Evolutionary conservation across 1,284 basidiomycete species (phyloP).

Genomic region (Leucoagaricus sp.): DNA sequence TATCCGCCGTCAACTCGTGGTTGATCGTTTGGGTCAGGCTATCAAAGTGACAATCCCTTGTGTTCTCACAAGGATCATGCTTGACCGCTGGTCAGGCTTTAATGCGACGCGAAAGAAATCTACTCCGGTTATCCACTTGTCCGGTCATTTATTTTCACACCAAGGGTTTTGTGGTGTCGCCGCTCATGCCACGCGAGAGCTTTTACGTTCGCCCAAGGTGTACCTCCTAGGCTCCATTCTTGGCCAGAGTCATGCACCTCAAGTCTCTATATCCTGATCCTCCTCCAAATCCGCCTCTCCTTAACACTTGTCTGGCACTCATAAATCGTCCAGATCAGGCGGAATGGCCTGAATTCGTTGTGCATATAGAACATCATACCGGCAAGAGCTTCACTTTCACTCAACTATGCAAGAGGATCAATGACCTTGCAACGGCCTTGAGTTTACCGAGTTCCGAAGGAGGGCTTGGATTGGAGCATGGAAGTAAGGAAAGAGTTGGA

Average conservation of each 20-base stretch:
- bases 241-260: constrained; percentile 34
- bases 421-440: constrained; percentile 58
- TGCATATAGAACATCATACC: constrained; percentile 57
- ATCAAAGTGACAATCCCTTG: neutral
- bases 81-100: neutral
- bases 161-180: neutral
- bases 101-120: too few relatives aligned
- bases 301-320: constrained; percentile 58
- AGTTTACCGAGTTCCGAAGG: constrained; percentile 44
- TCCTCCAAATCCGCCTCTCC: constrained; percentile 36
- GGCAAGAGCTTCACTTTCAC: constrained; percentile 45
- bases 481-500: constrained; percentile 58
- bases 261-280: constrained; percentile 42
- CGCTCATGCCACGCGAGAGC: neutral
- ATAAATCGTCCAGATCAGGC: constrained; percentile 53
- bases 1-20: neutral
- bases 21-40: neutral
- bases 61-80: constrained; percentile 1
- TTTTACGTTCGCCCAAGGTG: neutral
- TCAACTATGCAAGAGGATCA: constrained; percentile 51
- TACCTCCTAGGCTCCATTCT: neutral
- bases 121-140: neutral
- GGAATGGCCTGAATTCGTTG: constrained; percentile 51
- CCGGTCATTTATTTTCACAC: constrained; percentile 1
- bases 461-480: constrained; percentile 51